Evolutionary conservation across 2,329 filamentous ascomycete genomes (phyloP).

Genomic region (Neurospora sp.): DNA sequence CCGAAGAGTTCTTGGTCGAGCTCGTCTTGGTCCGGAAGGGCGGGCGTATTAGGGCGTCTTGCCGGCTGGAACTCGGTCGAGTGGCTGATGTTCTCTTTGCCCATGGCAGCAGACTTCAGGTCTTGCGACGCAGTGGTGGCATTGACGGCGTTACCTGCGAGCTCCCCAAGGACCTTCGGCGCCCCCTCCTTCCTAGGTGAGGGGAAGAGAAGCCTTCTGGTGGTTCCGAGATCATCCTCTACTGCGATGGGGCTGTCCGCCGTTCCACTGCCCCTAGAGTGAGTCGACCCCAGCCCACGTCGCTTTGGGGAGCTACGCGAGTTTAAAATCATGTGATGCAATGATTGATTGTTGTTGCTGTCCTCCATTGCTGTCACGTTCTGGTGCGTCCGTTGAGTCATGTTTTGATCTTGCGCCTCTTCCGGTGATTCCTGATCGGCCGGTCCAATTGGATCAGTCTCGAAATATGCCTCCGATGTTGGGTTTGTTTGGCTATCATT

Average conservation of each 20-base stretch:
- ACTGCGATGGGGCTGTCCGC: slow-evolving; percentile 47
- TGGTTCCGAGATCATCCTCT: slow-evolving; percentile 43
- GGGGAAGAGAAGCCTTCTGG: slow-evolving; percentile 65
- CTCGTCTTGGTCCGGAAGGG: slow-evolving; percentile 28
- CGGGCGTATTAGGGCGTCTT: slow-evolving; percentile 19
- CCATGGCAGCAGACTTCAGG: slow-evolving; percentile 24
- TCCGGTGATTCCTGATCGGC: slow-evolving; percentile 26
- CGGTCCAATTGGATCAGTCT: slow-evolving; percentile 43
- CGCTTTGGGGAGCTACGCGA: slow-evolving; percentile 22
- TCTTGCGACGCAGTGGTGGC: slow-evolving; percentile 28
- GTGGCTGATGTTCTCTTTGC: slow-evolving; percentile 34
- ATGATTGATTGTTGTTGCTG: slow-evolving; percentile 11
- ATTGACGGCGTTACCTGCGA: slow-evolving; percentile 43
- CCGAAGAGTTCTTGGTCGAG: slow-evolving; percentile 56
- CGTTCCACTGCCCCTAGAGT: slow-evolving; percentile 46
- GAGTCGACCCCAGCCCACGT: slow-evolving; percentile 35
- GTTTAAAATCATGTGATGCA: slow-evolving; percentile 25
- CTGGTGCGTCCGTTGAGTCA: slow-evolving; percentile 6
- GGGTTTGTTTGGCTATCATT: slow-evolving; percentile 34
- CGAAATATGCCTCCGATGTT: slow-evolving; percentile 45
- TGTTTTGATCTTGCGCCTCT: slow-evolving; percentile 14
- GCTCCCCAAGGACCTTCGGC: slow-evolving; percentile 51
- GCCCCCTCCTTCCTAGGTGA: slow-evolving; percentile 60
- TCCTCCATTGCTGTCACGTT: slow-evolving; percentile 10
- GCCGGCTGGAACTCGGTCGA: neutral